Evolutionary conservation across 2,329 filamentous ascomycete species (phyloP).

Genomic region (Colletotrichum sp.): DNA sequence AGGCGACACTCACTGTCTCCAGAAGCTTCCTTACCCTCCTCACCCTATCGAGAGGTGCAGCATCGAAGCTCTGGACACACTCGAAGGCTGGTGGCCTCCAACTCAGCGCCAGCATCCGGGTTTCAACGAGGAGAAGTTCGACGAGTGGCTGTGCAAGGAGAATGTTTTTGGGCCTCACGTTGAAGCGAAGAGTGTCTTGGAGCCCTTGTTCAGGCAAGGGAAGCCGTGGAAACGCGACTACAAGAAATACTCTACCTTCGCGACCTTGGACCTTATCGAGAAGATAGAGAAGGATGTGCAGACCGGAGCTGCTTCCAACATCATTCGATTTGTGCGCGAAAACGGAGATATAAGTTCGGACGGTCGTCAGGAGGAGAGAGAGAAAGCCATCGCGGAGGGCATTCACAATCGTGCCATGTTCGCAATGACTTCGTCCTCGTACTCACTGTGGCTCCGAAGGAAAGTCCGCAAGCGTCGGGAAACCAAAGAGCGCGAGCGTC

Average conservation of each 20-base stretch:
- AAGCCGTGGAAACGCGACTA: rapidly evolving
- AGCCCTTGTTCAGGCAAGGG: not conserved
- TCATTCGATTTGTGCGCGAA: not conserved
- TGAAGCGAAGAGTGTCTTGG: not conserved
- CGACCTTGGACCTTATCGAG: not conserved
- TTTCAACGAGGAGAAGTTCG: not conserved
- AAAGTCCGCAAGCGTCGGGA: not conserved
- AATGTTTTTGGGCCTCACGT: not conserved
- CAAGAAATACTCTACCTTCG: not conserved
- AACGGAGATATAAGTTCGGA: not conserved
- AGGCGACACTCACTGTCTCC: not conserved
- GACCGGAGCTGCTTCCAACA: not conserved
- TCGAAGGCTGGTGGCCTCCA: not conserved
- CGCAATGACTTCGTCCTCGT: not conserved
- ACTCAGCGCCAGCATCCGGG: no score
- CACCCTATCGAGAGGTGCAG: not conserved
- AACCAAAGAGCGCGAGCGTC: no score
- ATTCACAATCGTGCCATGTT: not conserved
- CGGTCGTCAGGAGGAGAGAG: not conserved
- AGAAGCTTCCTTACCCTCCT: not conserved
- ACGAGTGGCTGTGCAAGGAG: rapidly evolving
- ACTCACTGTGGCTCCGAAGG: not conserved
- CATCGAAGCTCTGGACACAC: rapidly evolving
- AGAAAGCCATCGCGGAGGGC: not conserved
- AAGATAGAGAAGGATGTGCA: not conserved